Evolutionary conservation across 305 asterid species (phyloP).

Genomic region (Solanum hybrid): DNA sequence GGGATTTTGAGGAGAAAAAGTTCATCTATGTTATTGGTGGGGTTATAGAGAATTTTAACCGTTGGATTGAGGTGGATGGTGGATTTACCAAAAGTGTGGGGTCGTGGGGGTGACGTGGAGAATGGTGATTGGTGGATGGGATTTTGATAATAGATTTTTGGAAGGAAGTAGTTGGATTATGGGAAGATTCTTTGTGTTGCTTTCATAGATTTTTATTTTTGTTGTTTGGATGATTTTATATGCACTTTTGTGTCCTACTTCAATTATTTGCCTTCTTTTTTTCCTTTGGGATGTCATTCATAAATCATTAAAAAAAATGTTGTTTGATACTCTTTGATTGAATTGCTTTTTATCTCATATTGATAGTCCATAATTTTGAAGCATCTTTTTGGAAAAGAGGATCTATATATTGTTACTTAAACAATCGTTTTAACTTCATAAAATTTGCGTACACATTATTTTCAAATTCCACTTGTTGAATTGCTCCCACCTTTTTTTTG

Average conservation of each 20-base stretch:
- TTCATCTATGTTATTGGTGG: neutral
- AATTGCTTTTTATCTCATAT: neutral
- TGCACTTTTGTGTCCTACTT: neutral
- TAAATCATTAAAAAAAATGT: neutral
- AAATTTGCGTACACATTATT: neutral
- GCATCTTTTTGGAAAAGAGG: too few species aligned
- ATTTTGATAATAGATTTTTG: neutral
- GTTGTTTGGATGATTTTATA: neutral
- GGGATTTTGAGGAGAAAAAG: neutral
- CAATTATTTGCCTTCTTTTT: neutral
- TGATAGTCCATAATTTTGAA: neutral
- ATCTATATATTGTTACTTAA: too few species aligned
- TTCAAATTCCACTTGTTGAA: neutral
- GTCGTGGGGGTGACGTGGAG: neutral
- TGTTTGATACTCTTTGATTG: neutral
- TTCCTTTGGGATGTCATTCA: neutral
- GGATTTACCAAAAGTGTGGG: neutral
- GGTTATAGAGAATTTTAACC: neutral
- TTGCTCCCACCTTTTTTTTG: too few species aligned
- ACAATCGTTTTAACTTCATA: neutral
- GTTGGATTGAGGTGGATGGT: neutral
- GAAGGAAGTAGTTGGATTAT: slow-evolving; percentile 11
- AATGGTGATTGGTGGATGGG: neutral
- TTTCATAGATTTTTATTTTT: slow-evolving; percentile 6
- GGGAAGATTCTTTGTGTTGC: slow-evolving; percentile 9